phyloP scores from a whole-genome alignment of 2,329 filamentous ascomycete genomes.

The Aspergillus uvarum region DNA sequence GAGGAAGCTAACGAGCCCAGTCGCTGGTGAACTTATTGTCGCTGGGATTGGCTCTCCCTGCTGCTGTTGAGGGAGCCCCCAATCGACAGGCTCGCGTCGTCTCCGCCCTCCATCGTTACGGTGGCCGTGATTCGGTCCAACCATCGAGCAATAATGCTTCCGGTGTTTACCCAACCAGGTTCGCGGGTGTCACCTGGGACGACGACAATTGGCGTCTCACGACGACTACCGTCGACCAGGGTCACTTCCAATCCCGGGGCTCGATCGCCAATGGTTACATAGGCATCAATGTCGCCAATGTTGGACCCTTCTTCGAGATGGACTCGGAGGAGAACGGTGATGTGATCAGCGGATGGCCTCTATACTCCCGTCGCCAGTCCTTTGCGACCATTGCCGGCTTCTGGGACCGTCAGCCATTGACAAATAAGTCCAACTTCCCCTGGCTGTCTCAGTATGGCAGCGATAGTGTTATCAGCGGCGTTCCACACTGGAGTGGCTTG shows the following conservation, averaged over 20 bases:
- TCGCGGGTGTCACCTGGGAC: constrained; percentile 58
- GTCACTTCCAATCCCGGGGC: constrained; percentile 61
- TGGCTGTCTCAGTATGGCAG: constrained; percentile 69
- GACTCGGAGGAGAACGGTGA: constrained; percentile 53
- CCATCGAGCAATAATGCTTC: constrained; percentile 13
- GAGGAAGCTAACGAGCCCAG: constrained; percentile 3
- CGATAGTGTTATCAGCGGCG: constrained; percentile 68
- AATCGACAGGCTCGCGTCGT: constrained; percentile 19
- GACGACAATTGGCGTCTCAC: constrained; percentile 57
- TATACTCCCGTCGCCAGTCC: constrained; percentile 62
- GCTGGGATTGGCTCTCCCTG: constrained; percentile 11
- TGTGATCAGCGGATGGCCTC: constrained; percentile 65
- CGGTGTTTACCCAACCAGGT: constrained; percentile 50
- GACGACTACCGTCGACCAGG: constrained; percentile 55
- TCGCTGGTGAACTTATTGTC: constrained; percentile 8
- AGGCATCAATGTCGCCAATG: constrained; percentile 63
- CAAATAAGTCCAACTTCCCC: constrained; percentile 62
- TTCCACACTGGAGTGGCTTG: constrained; percentile 67
- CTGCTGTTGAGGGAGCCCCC: neutral
- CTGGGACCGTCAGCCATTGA: constrained; percentile 60
- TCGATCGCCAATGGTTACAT: constrained; percentile 64
- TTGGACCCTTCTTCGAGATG: constrained; percentile 63
- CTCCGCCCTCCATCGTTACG: constrained; percentile 22
- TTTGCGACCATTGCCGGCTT: constrained; percentile 70
- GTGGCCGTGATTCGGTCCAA: constrained; percentile 9